phyloP scores from a whole-genome alignment of 805 yeast species.

The Brettanomyces sp. region DNA sequence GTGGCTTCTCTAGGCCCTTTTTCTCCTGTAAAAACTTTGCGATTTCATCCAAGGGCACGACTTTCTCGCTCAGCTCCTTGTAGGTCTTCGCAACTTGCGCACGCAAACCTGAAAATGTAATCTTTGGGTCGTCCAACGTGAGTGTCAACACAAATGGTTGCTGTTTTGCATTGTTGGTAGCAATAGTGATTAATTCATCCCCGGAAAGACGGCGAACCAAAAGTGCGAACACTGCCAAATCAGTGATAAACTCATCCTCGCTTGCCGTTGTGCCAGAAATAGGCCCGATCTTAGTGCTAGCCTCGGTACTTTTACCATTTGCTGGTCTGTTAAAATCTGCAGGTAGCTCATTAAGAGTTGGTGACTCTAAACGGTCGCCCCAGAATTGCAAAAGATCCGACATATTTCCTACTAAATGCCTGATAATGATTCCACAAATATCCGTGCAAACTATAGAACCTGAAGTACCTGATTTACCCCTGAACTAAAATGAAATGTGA shows the following conservation, averaged over 20 bases:
- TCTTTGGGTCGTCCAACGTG: constrained; percentile 39
- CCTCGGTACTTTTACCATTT: constrained; percentile 57
- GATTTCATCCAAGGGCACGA: constrained; percentile 47
- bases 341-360: constrained; percentile 82
- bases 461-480: too few species aligned
- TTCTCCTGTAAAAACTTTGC: constrained; percentile 39
- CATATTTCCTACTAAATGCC: too few species aligned
- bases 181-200: constrained; percentile 86
- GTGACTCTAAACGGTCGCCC: constrained; percentile 59
- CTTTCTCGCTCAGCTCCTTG: constrained; percentile 20
- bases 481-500: too few species aligned
- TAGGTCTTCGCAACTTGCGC: constrained; percentile 35
- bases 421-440: too few species aligned
- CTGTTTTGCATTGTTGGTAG: constrained; percentile 44
- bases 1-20: constrained; percentile 46
- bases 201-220: constrained; percentile 78
- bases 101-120: constrained; percentile 46
- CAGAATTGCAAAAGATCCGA: constrained; percentile 36
- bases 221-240: constrained; percentile 59
- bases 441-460: too few species aligned
- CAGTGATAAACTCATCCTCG: constrained; percentile 34
- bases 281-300: constrained; percentile 22
- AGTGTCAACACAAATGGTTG: constrained; percentile 56
- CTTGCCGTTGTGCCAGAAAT: constrained; percentile 2
- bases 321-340: constrained; percentile 78